phyloP scores from a whole-genome alignment of 805 yeast species.

The Brettanomyces nanus region DNA sequence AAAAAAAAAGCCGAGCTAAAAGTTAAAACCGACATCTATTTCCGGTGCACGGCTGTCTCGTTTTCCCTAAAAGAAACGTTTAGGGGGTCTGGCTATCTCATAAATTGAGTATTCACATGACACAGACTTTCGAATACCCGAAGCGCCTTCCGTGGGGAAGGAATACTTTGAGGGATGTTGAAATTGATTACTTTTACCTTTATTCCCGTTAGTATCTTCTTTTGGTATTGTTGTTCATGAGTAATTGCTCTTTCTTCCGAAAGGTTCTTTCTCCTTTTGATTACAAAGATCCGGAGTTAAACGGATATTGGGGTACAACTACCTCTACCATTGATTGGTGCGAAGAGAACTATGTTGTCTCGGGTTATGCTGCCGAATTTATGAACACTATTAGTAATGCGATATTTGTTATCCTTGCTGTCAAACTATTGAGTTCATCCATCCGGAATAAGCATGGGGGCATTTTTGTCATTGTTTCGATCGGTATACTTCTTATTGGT shows the following conservation, averaged over 20 bases:
- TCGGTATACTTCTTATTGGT: constrained; percentile 82
- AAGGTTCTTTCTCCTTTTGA: constrained; percentile 3
- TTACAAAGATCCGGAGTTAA: constrained; percentile 15
- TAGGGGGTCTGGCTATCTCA: no score
- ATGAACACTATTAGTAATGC: constrained; percentile 79
- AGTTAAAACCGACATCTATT: no score
- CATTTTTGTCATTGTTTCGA: constrained; percentile 58
- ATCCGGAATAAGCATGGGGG: constrained; percentile 51
- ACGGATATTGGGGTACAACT: constrained; percentile 68
- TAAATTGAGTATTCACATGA: no score
- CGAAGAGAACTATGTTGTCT: constrained; percentile 90
- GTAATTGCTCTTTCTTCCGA: not conserved
- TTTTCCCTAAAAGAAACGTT: no score
- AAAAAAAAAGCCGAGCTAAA: no score
- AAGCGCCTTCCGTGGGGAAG: no score
- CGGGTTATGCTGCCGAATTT: constrained; percentile 79
- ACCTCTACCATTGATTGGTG: constrained; percentile 98
- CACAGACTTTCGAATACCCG: no score
- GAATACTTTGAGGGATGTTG: no score
- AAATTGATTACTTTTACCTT: no score
- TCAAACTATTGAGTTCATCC: constrained; percentile 39
- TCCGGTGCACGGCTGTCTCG: no score
- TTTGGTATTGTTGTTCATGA: no score
- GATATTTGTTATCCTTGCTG: constrained; percentile 33
- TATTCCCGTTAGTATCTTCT: no score